Evolutionary conservation across 1,284 basidiomycete genomes (phyloP).

Genomic region (Malassezia restricta): DNA sequence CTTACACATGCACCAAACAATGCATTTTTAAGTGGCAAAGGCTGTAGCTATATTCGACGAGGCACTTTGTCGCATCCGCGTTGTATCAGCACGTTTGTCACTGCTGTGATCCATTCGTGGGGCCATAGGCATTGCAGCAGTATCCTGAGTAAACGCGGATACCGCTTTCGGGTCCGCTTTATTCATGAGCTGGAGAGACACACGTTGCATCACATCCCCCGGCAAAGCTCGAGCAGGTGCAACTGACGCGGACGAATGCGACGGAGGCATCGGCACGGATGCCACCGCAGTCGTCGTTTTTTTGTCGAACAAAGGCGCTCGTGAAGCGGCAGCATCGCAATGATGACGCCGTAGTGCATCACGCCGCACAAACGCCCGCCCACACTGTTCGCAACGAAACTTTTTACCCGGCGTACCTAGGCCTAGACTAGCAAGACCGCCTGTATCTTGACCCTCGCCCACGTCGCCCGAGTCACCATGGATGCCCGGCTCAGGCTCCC

Average conservation of each 20-base stretch:
- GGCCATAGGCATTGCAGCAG: not conserved
- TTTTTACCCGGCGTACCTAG: slow-evolving; percentile 38
- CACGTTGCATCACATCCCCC: not conserved
- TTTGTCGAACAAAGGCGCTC: not conserved
- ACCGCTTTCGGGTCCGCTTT: not conserved
- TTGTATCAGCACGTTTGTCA: not conserved
- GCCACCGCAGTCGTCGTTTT: too few species aligned
- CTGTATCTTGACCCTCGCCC: slow-evolving; percentile 18
- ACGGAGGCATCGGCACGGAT: not conserved
- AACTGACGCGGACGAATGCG: not conserved
- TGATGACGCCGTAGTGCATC: slow-evolving; percentile 36
- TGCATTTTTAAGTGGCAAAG: not conserved
- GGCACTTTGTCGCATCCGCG: not conserved
- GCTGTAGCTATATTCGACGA: not conserved
- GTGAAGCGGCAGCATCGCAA: slow-evolving; percentile 15
- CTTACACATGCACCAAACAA: not conserved
- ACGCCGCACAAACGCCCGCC: slow-evolving; percentile 35
- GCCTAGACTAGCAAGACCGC: slow-evolving; percentile 30
- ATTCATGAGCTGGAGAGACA: not conserved
- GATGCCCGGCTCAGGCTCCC: slow-evolving; percentile 34
- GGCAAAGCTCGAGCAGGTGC: not conserved
- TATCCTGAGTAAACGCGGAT: not conserved
- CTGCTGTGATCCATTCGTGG: not conserved
- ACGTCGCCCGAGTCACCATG: slow-evolving; percentile 27
- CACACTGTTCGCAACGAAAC: slow-evolving; percentile 37